Evolutionary conservation across 257 asterid species (phyloP), one percentile per base, ranked within the genome.

Genomic region (Anisodus tanguticus): DNA sequence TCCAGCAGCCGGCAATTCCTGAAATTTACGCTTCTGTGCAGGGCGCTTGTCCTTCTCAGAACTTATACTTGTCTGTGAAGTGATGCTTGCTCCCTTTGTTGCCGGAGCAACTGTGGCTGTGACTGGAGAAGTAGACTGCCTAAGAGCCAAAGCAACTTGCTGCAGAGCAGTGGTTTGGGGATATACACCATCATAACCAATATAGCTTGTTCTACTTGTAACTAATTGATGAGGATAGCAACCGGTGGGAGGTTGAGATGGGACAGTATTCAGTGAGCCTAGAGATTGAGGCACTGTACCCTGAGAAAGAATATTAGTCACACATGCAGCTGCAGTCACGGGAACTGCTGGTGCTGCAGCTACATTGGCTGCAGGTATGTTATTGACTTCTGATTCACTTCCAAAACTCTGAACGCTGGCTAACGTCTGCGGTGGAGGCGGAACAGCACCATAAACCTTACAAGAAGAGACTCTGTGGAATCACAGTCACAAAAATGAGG

Each of bases 391-490:
- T 80, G 92, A 82, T 82, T 83, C 90, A 85, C 85, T 90, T 84
- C 84, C 90, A 37, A 90, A 89, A 87, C 85, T 85, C 83, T 84
- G 91, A 87, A 90, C 84, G 86, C 92, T 95, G 83, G 91, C 89
- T 86, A 90, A 90, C 85, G 94, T 90, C 87, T 89, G 95, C 71
- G 91, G 94, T 83, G 99, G 99, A 72, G 99, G 99, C 71, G 99
- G 98, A 89, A 97, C 99, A 88, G 98, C 96, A 87, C 97, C 97
- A 90, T 97, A 97, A 89, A 92, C 96, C 88, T 95, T 95, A 91
- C 86, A 85, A 78, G 98, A 92, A 80, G 97, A 95, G 89, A 91
- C 87, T 98, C 99, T 97, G 88, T 64, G 84, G 83, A 88, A 67
- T 85, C 82, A 82, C 88, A 87, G 85, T 45, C 59, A n/a, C n/a